A percentile compares a stretch with the other conserved stretches of the same genome.
phyloP scores from a whole-genome alignment of 371 early-diverging fungal genomes.

The Apophysomyces ossiformis region DNA sequence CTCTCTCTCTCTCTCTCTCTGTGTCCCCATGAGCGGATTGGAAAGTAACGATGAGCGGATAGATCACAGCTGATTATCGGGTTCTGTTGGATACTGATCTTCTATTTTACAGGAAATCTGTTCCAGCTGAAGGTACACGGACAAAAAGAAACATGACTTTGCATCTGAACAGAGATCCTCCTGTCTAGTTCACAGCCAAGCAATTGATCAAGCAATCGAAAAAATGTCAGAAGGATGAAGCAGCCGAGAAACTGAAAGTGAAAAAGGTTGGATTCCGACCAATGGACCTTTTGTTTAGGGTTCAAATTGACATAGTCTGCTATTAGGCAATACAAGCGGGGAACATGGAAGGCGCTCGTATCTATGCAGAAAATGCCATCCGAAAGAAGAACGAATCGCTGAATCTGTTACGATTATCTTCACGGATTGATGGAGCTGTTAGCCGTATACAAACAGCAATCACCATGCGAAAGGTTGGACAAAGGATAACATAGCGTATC shows the following conservation, averaged over 20 bases:
- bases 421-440: slow-evolving; percentile 85
- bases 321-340: slow-evolving; percentile 81
- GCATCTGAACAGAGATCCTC: neutral
- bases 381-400: slow-evolving; percentile 89
- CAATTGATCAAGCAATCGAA: slow-evolving; percentile 76
- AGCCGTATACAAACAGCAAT: slow-evolving; percentile 86
- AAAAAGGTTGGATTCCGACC: slow-evolving; percentile 66
- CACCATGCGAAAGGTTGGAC: slow-evolving; percentile 72
- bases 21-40: slow-evolving; percentile 13
- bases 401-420: slow-evolving; percentile 76
- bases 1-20: no score
- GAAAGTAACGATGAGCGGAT: slow-evolving; percentile 1
- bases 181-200: slow-evolving; percentile 79
- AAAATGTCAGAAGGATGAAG: slow-evolving; percentile 78
- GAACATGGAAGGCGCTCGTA: slow-evolving; percentile 84
- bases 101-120: slow-evolving; percentile 46
- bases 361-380: slow-evolving; percentile 89
- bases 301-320: neutral
- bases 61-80: neutral
- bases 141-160: neutral
- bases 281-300: neutral
- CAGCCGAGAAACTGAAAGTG: slow-evolving; percentile 69
- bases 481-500: slow-evolving; percentile 11
- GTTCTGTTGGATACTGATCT: neutral
- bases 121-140: slow-evolving; percentile 64